These are phyloP conservation scores for Flaveria sonorensis DNA, from an alignment of 129 eudicot species.

Conservation along the genomic window DNA sequence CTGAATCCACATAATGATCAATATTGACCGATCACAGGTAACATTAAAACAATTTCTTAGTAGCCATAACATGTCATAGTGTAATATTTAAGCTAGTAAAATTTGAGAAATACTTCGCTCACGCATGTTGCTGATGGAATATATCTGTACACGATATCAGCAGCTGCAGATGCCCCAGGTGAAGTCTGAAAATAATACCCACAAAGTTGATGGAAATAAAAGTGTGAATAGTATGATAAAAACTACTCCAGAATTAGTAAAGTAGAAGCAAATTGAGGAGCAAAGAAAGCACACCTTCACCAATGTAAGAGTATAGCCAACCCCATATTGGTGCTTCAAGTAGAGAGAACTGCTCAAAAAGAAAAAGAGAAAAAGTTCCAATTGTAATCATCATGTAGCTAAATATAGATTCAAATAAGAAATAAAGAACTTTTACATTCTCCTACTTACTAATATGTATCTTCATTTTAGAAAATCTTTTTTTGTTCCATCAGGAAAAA, in stretches of 20 bases:
- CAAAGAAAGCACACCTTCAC: constrained; percentile 69
- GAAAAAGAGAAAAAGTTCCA: constrained; percentile 14
- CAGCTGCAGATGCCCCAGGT: constrained; percentile 82
- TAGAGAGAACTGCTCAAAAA: constrained; percentile 74
- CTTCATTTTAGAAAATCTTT: constrained; percentile 10
- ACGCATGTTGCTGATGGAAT: constrained; percentile 93
- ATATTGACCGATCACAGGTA: constrained; percentile 7
- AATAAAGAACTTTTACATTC: constrained; percentile 11
- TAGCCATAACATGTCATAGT: not conserved
- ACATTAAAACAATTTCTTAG: not conserved
- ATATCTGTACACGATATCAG: constrained; percentile 82
- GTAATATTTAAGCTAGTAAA: constrained; percentile 23
- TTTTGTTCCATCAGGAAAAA: not conserved
- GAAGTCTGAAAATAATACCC: constrained; percentile 54
- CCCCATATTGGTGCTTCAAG: constrained; percentile 98
- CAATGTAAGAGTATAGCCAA: constrained; percentile 98
- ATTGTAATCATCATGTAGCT: constrained; percentile 1
- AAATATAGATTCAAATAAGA: not conserved
- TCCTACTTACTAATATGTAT: constrained; percentile 14
- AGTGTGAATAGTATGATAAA: constrained; percentile 1
- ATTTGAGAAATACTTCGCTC: constrained; percentile 70
- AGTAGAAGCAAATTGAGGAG: constrained; percentile 12
- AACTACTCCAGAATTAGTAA: constrained; percentile 1
- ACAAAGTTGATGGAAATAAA: constrained; percentile 14
- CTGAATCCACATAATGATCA: constrained; percentile 3